Evolutionary conservation across 2,329 filamentous ascomycete species (phyloP).

Genomic region (Chaetomiaceae sp.): DNA sequence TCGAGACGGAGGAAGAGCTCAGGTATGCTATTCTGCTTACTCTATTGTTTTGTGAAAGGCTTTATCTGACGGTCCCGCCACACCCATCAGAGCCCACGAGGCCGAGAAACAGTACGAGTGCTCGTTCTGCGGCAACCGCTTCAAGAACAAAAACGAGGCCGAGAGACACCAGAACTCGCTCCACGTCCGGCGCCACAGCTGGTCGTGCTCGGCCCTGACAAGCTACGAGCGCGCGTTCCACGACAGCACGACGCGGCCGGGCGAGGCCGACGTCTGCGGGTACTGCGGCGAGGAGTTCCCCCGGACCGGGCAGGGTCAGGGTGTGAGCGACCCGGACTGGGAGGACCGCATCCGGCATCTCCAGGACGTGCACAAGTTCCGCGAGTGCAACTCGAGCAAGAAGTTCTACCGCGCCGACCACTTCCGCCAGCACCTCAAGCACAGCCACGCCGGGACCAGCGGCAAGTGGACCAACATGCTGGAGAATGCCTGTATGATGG

Average conservation of each 20-base stretch:
- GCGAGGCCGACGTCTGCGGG: slow-evolving; percentile 76
- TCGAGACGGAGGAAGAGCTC: slow-evolving; percentile 77
- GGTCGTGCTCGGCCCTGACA: slow-evolving; percentile 88
- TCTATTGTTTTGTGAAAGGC: too few relatives aligned
- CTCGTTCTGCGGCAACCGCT: slow-evolving; percentile 85
- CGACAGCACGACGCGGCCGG: slow-evolving; percentile 63
- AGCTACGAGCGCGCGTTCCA: slow-evolving; percentile 82
- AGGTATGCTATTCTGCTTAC: slow-evolving; percentile 54
- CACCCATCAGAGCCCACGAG: slow-evolving; percentile 67
- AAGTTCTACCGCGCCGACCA: slow-evolving; percentile 98
- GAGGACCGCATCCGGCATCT: slow-evolving; percentile 81
- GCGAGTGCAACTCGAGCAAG: slow-evolving; percentile 96
- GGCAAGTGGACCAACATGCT: slow-evolving; percentile 99
- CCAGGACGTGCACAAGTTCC: slow-evolving; percentile 89
- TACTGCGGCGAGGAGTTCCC: slow-evolving; percentile 92
- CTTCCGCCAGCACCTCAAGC: slow-evolving; percentile 96
- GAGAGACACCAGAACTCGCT: slow-evolving; percentile 95
- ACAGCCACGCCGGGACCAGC: slow-evolving; percentile 91
- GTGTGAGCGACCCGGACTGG: slow-evolving; percentile 78
- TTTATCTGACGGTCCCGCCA: background rate
- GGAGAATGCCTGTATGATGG: slow-evolving; percentile 94
- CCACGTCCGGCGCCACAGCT: slow-evolving; percentile 87
- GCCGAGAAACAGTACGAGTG: slow-evolving; percentile 97
- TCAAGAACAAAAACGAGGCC: slow-evolving; percentile 99
- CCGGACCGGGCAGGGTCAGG: slow-evolving; percentile 43